Base-by-base conservation (phyloP, 495 filamentous ascomycete genomes). In the Penicillium herquei region DNA sequence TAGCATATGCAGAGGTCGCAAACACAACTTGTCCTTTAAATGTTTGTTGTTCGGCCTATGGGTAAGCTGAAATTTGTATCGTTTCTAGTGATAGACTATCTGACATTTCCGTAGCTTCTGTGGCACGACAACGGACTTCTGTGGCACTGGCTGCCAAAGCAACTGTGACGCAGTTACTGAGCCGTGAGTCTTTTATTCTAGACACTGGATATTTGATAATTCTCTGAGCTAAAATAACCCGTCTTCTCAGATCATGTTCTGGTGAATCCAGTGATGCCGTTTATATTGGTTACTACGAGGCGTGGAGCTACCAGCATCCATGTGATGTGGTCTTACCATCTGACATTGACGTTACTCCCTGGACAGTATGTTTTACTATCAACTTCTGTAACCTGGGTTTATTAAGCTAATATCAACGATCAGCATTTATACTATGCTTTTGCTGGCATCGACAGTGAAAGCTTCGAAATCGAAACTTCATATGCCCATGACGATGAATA, bases 21-120 rank as follows among this genome's bases (percentile, higher is more conserved):
- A 5, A 47, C 0, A 42, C 42, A 1, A 56, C 18, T 6, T 75
- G 71, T 44, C 71, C 70, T 1, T 33, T 75, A 45, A 72, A 75
- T 34, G 68, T 73, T 10, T 75, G 70, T 57, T 75, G 71, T 43
- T 61, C 54, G 3, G 17, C 66, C 37, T 71, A 42, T 49, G 49
- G 55, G 41, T 44, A 44, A 44, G 41, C 11, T 56, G 3, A 26
- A 34, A 12, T 13, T 34, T 48, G n/a, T n/a, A n/a, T n/a, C n/a
- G n/a, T n/a, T n/a, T n/a, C n/a, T n/a, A n/a, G n/a, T n/a, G n/a
- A n/a, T n/a, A n/a, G n/a, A n/a, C n/a, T n/a, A n/a, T n/a, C n/a
- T n/a, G n/a, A n/a, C n/a, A 33, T 26, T 31, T 21, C 3, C 32
- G 13, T 30, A 34, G 67, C 1, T 72, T 69, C 54, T 74, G 72